Evolutionary conservation across 352 stramenopile genomes (phyloP).

Genomic region (Pilasporangium apinafurcum): DNA sequence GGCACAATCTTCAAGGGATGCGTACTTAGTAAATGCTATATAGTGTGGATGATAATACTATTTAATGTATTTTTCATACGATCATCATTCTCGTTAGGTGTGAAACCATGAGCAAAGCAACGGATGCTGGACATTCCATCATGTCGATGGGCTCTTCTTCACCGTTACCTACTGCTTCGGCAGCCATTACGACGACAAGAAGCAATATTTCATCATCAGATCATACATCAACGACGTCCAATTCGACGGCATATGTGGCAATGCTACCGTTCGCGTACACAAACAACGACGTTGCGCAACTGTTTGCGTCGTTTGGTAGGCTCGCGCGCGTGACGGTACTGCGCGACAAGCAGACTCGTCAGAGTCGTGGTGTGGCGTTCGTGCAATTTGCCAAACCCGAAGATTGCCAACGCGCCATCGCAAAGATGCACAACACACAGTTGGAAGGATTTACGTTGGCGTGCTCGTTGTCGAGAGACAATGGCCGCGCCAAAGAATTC

Average conservation of each 20-base stretch:
- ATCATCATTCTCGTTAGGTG: no score
- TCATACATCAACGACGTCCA: no score
- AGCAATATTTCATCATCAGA: no score
- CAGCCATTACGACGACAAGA: no score
- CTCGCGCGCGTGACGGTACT: slow-evolving; percentile 73
- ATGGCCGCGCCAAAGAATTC: slow-evolving; percentile 74
- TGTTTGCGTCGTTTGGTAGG: slow-evolving; percentile 73
- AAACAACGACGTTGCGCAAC: slow-evolving; percentile 81
- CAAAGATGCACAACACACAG: slow-evolving; percentile 44
- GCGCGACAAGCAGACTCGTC: slow-evolving; percentile 64
- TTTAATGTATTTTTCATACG: no score
- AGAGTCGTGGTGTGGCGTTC: slow-evolving; percentile 75
- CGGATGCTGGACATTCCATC: no score
- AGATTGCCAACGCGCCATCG: slow-evolving; percentile 47
- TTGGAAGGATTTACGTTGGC: slow-evolving; percentile 61
- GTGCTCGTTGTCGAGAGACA: slow-evolving; percentile 69
- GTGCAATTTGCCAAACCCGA: slow-evolving; percentile 76
- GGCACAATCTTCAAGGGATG: no score
- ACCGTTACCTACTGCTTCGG: no score
- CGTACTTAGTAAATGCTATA: no score
- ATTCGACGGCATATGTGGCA: slow-evolving; percentile 74
- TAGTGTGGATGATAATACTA: no score
- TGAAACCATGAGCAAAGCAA: no score
- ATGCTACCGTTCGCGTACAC: slow-evolving; percentile 88
- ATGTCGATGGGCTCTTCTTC: no score